A percentile compares a stretch with the other conserved stretches of the same genome.
phyloP scores from a whole-genome alignment of 2,329 filamentous ascomycete species.

The Calonectria henricotiae region DNA sequence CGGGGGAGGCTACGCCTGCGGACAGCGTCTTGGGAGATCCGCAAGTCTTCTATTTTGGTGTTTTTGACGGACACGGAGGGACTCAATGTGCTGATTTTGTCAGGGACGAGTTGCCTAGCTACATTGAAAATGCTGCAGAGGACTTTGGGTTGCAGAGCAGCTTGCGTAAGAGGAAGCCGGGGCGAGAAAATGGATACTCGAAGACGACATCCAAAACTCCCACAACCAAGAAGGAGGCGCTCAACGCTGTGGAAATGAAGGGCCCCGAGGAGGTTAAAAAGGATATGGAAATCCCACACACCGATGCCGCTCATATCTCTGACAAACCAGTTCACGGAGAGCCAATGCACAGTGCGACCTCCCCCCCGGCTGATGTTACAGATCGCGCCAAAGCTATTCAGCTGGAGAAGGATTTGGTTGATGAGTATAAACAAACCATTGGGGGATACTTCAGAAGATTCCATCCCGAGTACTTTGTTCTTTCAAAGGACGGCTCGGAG shows the following conservation, averaged over 20 bases:
- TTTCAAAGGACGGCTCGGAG: slow-evolving; percentile 55
- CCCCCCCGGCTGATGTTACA: slow-evolving; percentile 68
- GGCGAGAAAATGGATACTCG: slow-evolving; percentile 48
- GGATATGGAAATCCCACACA: slow-evolving; percentile 57
- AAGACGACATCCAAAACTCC: slow-evolving; percentile 40
- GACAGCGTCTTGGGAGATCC: slow-evolving; percentile 89
- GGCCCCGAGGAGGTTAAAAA: slow-evolving; percentile 64
- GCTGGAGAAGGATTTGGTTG: slow-evolving; percentile 80
- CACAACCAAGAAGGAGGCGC: slow-evolving; percentile 50
- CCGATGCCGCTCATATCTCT: slow-evolving; percentile 55
- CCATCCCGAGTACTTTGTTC: slow-evolving; percentile 82
- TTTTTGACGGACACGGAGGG: slow-evolving; percentile 97
- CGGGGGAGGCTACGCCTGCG: slow-evolving; percentile 77
- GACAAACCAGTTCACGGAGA: slow-evolving; percentile 59
- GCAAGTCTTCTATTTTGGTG: slow-evolving; percentile 96
- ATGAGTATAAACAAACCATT: slow-evolving; percentile 86
- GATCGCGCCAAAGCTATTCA: slow-evolving; percentile 76
- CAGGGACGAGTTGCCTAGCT: slow-evolving; percentile 86
- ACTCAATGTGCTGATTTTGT: slow-evolving; percentile 90
- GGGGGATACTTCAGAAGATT: slow-evolving; percentile 97
- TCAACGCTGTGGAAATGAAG: slow-evolving; percentile 65
- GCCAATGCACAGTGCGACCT: slow-evolving; percentile 59
- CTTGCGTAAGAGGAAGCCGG: slow-evolving; percentile 67
- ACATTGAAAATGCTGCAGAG: slow-evolving; percentile 86
- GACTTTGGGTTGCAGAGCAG: slow-evolving; percentile 86